Evolutionary conservation across 805 yeast genomes (phyloP).

Genomic region (Grigorovia jiainica): DNA sequence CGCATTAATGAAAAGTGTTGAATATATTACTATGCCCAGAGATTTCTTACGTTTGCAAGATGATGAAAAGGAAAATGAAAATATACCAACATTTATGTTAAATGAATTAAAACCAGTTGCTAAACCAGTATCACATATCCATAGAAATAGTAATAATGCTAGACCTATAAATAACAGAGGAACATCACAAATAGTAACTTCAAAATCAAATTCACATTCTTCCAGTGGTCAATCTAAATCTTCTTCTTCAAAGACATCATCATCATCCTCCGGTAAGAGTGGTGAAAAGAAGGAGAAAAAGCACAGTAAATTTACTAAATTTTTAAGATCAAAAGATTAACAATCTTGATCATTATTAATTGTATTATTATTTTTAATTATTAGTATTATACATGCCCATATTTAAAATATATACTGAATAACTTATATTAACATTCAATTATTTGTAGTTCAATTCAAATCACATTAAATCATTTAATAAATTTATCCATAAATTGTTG

Average conservation of each 20-base stretch:
- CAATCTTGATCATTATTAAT: no score
- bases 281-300: conserved; percentile 33
- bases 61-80: conserved; percentile 26
- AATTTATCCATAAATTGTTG: conserved; percentile 34
- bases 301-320: conserved; percentile 37
- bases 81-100: conserved; percentile 37
- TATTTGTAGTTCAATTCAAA: no score
- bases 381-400: not conserved
- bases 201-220: not conserved
- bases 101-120: conserved; percentile 22
- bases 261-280: conserved; percentile 5
- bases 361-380: not conserved
- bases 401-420: no score
- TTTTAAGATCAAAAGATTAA: conserved; percentile 27
- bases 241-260: conserved; percentile 1
- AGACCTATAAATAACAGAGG: conserved; percentile 9
- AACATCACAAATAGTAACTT: conserved; percentile 3
- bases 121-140: conserved; percentile 20
- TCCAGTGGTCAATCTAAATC: not conserved
- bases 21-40: conserved; percentile 30
- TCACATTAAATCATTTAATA: conserved; percentile 22
- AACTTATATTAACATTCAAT: not conserved
- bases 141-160: conserved; percentile 3
- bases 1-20: conserved; percentile 32
- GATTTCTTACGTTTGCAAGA: conserved; percentile 35